Evolutionary conservation across 1,284 basidiomycete species (phyloP), one percentile per base, ranked within the genome.

Genomic region (Dichomitus squalens): DNA sequence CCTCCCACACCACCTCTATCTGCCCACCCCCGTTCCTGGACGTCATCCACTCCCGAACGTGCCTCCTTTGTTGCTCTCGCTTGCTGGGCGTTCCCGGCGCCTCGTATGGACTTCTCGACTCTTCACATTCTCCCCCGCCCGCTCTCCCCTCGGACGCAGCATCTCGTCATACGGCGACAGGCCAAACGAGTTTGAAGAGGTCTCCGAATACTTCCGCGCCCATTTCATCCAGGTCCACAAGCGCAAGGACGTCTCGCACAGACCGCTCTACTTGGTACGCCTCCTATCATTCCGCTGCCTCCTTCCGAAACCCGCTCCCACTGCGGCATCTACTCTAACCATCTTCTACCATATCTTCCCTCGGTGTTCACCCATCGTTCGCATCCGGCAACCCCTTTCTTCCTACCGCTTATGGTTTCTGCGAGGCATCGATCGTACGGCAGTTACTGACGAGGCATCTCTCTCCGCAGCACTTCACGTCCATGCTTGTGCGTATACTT

Each of bases 91-190:
- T 25, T 11, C 8, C 23, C 23, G n/a, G n/a, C 4, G 23, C 4
- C 41, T 21, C 7, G 39, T 16, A 14, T 36, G 12, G 11, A 14
- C 35, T 27, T 27, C 23, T 43, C 41, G 41, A 27, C 41, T 27
- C 41, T 27, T 43, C 41, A 43, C 41, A 43, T 14, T 12, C 2
- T 21, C 20, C 38, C 39, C 39, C 20, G 39, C 11, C 21, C 44
- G 51, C 29, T 49, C 52, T 40, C 23, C 31, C n/a, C 35, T 36
- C 41, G 38, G 25, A 2, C 3, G 33, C 67, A 92, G 89, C 70
- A 91, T 92, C 70, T 89, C 87, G 39, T 91, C 89, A 53, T 92
- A 88, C 67, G 89, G 87, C 7, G 81, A 89, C 60, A 76, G 90
- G 53, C 80, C 86, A 46, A 92, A 92, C 66, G 82, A 78, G 52